Conservation (phyloP, 2,329 filamentous ascomycete species). For the Penicillium sp. region DNA sequence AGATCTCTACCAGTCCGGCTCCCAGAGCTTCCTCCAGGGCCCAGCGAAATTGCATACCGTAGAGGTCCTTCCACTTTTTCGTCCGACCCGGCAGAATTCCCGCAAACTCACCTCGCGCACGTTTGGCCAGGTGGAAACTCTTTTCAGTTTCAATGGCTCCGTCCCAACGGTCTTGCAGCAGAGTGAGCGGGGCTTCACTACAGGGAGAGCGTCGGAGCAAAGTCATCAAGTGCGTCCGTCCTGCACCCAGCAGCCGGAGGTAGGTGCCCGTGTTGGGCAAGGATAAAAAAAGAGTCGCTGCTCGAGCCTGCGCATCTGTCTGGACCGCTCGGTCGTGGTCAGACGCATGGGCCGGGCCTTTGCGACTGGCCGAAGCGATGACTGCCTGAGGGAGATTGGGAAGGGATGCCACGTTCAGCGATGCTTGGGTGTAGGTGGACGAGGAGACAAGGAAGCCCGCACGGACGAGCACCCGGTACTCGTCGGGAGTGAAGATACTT, state of each 20-base stretch:
- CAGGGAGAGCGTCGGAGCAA: constrained; percentile 49
- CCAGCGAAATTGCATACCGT: constrained; percentile 56
- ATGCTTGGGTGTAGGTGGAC: constrained; percentile 35
- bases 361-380: constrained; percentile 24
- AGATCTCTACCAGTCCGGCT: constrained; percentile 55
- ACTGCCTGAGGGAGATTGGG: constrained; percentile 24
- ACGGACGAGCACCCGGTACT: constrained; percentile 45
- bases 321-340: constrained; percentile 15
- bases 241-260: constrained; percentile 51
- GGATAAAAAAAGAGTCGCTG: constrained; percentile 45
- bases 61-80: constrained; percentile 58
- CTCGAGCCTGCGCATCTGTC: constrained; percentile 19
- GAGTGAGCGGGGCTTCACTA: constrained; percentile 48
- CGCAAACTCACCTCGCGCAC: constrained; percentile 50
- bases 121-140: constrained; percentile 45
- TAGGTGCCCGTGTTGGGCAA: constrained; percentile 57
- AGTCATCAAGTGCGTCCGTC: constrained; percentile 49
- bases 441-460: constrained; percentile 52
- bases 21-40: constrained; percentile 56
- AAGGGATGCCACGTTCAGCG: constrained; percentile 39
- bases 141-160: constrained; percentile 49
- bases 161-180: constrained; percentile 58
- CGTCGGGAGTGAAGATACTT: constrained; percentile 40
- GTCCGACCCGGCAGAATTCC: constrained; percentile 54
- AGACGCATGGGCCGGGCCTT: constrained; percentile 7